Evolutionary conservation across 2,329 filamentous ascomycete species (phyloP).

Genomic region (Clonostachys rhizophaga): DNA sequence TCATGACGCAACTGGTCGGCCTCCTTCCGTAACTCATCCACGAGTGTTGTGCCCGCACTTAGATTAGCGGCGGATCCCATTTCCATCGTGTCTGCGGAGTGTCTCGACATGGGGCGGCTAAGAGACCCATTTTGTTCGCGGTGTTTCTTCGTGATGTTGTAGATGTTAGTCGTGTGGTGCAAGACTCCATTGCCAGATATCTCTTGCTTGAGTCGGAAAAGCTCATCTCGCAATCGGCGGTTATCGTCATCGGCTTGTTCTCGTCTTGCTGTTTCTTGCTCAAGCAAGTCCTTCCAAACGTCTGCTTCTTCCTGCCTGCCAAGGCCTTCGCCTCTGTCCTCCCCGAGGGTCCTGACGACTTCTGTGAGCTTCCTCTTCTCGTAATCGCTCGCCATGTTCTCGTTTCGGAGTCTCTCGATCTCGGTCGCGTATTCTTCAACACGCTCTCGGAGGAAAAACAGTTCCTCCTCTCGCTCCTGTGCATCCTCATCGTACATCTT

Average conservation of each 20-base stretch:
- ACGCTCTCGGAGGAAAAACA: conserved; percentile 78
- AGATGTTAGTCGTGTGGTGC: conserved; percentile 61
- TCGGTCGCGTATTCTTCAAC: conserved; percentile 80
- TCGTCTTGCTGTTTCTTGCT: conserved; percentile 83
- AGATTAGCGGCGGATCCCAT: conserved; percentile 41
- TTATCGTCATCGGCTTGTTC: conserved; percentile 92
- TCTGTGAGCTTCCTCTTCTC: conserved; percentile 86
- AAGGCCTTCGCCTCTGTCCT: conserved; percentile 42
- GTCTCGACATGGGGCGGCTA: conserved; percentile 42
- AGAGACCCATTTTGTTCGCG: conserved; percentile 40
- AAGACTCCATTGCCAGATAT: conserved; percentile 27
- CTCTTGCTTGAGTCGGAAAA: conserved; percentile 67
- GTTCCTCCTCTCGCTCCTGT: conserved; percentile 76
- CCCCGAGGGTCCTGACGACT: conserved; percentile 56
- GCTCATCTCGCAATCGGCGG: conserved; percentile 75
- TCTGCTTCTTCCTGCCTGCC: conserved; percentile 63
- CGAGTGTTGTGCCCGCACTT: conserved; percentile 59
- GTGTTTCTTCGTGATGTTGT: conserved; percentile 56
- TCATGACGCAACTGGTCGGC: conserved; percentile 80
- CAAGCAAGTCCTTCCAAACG: conserved; percentile 92
- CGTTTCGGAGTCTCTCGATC: conserved; percentile 76
- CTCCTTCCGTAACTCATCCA: conserved; percentile 69
- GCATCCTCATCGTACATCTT: conserved; percentile 53
- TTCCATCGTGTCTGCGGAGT: conserved; percentile 42
- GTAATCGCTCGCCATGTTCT: conserved; percentile 72